A percentile compares a stretch with the other conserved stretches of the same genome.
phyloP scores from a whole-genome alignment of 805 yeast species.

The Candida easanensis region DNA sequence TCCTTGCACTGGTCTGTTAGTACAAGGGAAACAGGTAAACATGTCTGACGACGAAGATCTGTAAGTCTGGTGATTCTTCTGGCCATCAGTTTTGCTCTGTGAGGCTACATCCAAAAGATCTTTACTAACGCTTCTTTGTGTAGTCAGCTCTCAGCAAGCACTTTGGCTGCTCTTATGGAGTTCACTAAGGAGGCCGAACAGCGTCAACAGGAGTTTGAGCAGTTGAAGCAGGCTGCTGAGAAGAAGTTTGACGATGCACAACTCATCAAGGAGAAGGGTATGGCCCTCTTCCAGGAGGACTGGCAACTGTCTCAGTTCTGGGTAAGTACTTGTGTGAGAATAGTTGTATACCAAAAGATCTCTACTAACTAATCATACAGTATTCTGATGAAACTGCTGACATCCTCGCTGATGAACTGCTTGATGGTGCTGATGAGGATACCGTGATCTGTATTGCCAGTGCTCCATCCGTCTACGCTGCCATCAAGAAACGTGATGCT shows the following conservation, averaged over 20 bases:
- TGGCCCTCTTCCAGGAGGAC: slow-evolving; percentile 81
- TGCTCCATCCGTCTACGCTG: slow-evolving; percentile 93
- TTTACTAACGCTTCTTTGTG: neutral
- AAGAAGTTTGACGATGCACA: slow-evolving; percentile 29
- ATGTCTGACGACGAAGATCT: slow-evolving; percentile 22
- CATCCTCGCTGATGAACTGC: slow-evolving; percentile 61
- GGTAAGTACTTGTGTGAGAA: slow-evolving; percentile 12
- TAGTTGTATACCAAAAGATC: neutral
- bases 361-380: slow-evolving; percentile 3
- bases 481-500: slow-evolving; percentile 54
- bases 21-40: neutral
- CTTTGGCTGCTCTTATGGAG: slow-evolving; percentile 54
- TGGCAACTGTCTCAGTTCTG: slow-evolving; percentile 96
- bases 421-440: slow-evolving; percentile 71
- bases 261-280: slow-evolving; percentile 40
- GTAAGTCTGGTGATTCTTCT: slow-evolving; percentile 9
- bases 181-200: slow-evolving; percentile 59
- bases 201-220: slow-evolving; percentile 58
- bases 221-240: slow-evolving; percentile 68
- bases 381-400: slow-evolving; percentile 74
- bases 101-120: neutral
- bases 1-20: too few relatives aligned
- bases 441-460: slow-evolving; percentile 76
- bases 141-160: slow-evolving; percentile 40
- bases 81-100: too few relatives aligned